Base-by-base conservation (phyloP, 192 early-diverging fungal genomes). In the Phlyctochytrium bullatum region DNA sequence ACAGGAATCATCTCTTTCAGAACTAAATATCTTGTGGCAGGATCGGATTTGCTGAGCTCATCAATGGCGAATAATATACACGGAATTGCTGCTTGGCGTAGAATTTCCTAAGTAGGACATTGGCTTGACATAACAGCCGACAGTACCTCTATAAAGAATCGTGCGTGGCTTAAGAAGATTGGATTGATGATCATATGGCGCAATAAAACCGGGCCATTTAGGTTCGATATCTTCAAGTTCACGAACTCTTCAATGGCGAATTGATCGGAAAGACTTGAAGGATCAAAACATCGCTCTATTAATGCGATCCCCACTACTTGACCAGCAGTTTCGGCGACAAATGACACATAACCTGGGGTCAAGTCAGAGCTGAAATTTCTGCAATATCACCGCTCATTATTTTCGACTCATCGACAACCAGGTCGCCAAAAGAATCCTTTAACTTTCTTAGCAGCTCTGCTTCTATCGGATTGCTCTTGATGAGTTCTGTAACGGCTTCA, bases 171-270 rank as follows among this genome's bases (percentile, higher is more conserved):
- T 16, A 67, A 72, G 73, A 80, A 85, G 4, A 82, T 29, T 29
- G 83, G 83, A 63, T 79, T 83, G 34, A 85, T 59, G 3, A 81
- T 56, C 24, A 82, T 35, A 17, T 72, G 67, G 6, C 66, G 59
- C 32, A 77, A 52, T 6, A 82, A 2, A 30, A 73, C 66, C 35
- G 57, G 27, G 17, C 52, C 64, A 20, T 66, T 56, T 4, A 75
- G 31, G 25, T 56, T 32, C 12, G 63, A 52, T 12, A 72, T 52
- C 14, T 69, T 52, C 1, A 73, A 47, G 40, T 76, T 57, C 0
- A 77, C 58, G 67, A 66, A 84, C 25, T 75, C 62, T 52, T 78
- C 76, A 20, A 83, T 76, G 50, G 78, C 77, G 64, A 80, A 85
- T 62, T 85, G 83, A 54, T 85, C 80, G 10, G 72, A 64, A 33